Conservation (phyloP, 176 grass and related monocot genomes). For the Cymbopogon citratus region DNA sequence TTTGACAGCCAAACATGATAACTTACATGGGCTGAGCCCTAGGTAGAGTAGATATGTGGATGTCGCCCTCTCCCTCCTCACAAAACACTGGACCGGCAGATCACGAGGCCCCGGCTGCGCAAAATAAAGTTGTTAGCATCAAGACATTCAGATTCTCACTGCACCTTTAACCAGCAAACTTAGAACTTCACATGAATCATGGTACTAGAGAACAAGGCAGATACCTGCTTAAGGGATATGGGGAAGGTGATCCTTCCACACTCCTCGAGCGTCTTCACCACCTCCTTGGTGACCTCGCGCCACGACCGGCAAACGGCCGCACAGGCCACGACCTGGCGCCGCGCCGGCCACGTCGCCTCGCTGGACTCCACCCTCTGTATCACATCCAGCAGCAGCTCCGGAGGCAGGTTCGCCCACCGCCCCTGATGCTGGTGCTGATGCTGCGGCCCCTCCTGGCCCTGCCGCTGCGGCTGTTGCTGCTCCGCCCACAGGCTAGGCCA, state of each 20-base stretch:
- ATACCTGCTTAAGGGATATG: conserved; percentile 95
- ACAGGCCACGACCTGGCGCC: conserved; percentile 75
- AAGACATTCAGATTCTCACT: conserved; percentile 3
- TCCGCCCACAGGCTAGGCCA: conserved; percentile 61
- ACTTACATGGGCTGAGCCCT: conserved; percentile 90
- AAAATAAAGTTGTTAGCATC: conserved; percentile 41
- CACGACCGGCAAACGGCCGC: conserved; percentile 88
- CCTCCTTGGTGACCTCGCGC: conserved; percentile 87
- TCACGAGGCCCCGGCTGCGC: conserved; percentile 69
- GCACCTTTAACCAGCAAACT: not conserved
- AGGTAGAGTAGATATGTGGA: conserved; percentile 90
- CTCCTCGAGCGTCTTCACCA: conserved; percentile 78
- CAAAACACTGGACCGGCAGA: conserved; percentile 85
- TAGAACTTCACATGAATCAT: not conserved
- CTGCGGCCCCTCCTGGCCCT: conserved; percentile 39
- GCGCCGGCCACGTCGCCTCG: conserved; percentile 77
- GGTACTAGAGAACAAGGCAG: not conserved
- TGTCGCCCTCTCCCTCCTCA: conserved; percentile 73
- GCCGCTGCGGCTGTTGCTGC: conserved; percentile 25
- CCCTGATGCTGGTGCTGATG: conserved; percentile 55
- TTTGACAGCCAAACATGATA: not conserved
- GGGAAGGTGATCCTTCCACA: conserved; percentile 93
- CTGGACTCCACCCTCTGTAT: conserved; percentile 88
- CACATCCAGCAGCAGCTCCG: conserved; percentile 88
- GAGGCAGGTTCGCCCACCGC: conserved; percentile 87